Base-by-base conservation (phyloP, 176 grass and related monocot genomes). In the Oropetium thomaeum region DNA sequence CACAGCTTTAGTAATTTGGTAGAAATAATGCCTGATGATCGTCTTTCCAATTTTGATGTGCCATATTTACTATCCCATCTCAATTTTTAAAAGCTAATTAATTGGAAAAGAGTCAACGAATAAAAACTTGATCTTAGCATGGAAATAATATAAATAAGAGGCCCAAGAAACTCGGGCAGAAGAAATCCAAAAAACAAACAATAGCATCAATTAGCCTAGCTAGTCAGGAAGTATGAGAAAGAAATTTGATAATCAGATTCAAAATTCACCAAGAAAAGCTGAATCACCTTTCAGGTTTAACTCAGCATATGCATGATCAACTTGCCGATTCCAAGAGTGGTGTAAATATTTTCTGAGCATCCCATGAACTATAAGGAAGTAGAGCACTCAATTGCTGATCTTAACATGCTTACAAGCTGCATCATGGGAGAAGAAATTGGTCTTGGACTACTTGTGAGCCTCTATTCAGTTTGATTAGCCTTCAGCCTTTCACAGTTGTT, bases 271-370 rank as follows among this genome's bases (percentile, higher is more conserved):
- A 64, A 66, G 8, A 53, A 52, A 8, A 20, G 31, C 17, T 52
- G 19, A 55, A 63, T 23, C 1, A 71, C 14, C 2, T 15, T 10
- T 62, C 3, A 63, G 8, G 43, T 74, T 27, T 23, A 30, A 43
- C 26, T 17, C 48, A 27, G 39, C n/a, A n/a, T n/a, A n/a, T n/a
- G n/a, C n/a, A 48, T n/a, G 58, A 75, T 44, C n/a, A 9, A 28
- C 13, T 27, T 26, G 22, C 35, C 47, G 13, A 22, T 28, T 27
- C 71, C 2, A 32, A 30, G 44, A 65, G 19, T 13, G 13, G 52
- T 30, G 22, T 67, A 69, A 83, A 30, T 76, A 83, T 83, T 62
- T 70, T 53, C 62, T 83, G 81, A 70, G 1, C 32, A 70, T 70
- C 23, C 27, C 23, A 76, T 61, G 65, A 63, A 83, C 25, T 61